Evolutionary conservation across 129 eudicot genomes (phyloP).

Genomic region (Calendula officinalis): DNA sequence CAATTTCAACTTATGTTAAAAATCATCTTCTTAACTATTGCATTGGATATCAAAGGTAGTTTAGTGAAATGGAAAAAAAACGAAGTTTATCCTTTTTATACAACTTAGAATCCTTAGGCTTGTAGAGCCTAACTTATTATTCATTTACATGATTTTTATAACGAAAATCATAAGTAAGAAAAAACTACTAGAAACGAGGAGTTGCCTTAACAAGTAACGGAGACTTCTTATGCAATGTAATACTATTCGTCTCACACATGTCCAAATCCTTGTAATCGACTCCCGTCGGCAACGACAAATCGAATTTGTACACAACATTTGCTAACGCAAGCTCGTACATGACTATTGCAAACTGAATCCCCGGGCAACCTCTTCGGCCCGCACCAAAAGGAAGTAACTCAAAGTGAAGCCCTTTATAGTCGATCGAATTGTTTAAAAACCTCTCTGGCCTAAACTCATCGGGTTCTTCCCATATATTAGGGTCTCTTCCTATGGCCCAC

Average conservation of each 20-base stretch:
- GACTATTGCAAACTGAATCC: conserved; percentile 41
- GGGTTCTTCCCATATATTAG: conserved; percentile 30
- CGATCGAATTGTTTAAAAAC: conserved; percentile 11
- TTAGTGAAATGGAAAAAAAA: too few relatives aligned
- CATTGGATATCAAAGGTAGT: too few relatives aligned
- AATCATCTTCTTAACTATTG: too few relatives aligned
- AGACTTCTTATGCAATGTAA: conserved; percentile 19
- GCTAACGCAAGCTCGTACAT: conserved; percentile 55
- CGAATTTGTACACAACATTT: conserved; percentile 46
- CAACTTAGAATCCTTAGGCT: too few relatives aligned
- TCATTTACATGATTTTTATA: too few relatives aligned
- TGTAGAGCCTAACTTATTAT: too few relatives aligned
- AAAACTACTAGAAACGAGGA: conserved; percentile 9
- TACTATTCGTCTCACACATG: conserved; percentile 41
- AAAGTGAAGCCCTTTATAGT: conserved; percentile 34
- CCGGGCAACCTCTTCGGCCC: conserved; percentile 62
- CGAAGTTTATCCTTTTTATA: too few relatives aligned
- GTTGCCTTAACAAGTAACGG: conserved; percentile 39
- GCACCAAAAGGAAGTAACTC: conserved; percentile 38
- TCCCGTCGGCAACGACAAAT: conserved; percentile 48
- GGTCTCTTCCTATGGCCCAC: conserved; percentile 63
- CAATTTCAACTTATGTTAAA: too few relatives aligned
- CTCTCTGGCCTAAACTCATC: conserved; percentile 38
- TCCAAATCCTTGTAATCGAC: conserved; percentile 40
- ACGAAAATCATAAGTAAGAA: too few relatives aligned